Percentiles rank a stretch among this genome's conserved stretches.
phyloP scores from a whole-genome alignment of 306 rosid species.

The Vigna reflexopilosa region DNA sequence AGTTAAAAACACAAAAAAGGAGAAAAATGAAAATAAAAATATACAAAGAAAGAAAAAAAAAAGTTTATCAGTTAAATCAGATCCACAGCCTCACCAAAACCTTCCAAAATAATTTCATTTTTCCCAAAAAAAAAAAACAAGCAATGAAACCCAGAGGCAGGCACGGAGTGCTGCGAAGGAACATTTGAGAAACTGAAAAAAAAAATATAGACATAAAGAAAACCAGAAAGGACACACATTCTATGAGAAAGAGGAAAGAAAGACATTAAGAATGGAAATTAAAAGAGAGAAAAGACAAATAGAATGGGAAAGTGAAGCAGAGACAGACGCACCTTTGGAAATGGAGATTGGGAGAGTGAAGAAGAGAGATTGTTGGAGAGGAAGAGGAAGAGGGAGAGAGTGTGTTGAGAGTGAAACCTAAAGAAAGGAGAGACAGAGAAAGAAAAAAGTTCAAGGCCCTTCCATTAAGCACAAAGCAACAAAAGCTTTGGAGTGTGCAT shows the following conservation, averaged over 20 bases:
- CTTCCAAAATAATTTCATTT: background rate
- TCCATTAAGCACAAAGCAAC: slow-evolving; percentile 85
- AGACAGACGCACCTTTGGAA: slow-evolving; percentile 47
- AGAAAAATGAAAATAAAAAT: background rate
- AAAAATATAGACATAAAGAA: background rate
- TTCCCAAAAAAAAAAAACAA: background rate
- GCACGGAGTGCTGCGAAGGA: background rate
- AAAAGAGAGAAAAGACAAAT: background rate
- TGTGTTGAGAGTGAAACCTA: slow-evolving; percentile 33
- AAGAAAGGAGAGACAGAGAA: slow-evolving; percentile 30
- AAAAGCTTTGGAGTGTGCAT: slow-evolving; percentile 60
- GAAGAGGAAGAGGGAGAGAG: background rate
- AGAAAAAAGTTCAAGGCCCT: slow-evolving; percentile 58
- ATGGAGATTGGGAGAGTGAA: slow-evolving; percentile 47
- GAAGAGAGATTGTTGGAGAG: slow-evolving; percentile 38
- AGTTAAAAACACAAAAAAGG: background rate
- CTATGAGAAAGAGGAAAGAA: background rate
- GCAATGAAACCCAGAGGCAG: background rate
- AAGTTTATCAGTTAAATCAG: slow-evolving; percentile 6
- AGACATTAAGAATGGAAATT: slow-evolving; percentile 3
- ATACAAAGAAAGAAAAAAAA: background rate
- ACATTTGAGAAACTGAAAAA: background rate
- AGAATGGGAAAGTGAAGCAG: background rate
- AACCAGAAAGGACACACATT: background rate
- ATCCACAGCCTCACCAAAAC: slow-evolving; percentile 37